Evolutionary conservation across 2,329 filamentous ascomycete genomes (phyloP), one percentile per base, ranked within the genome.

Genomic region (Colletotrichum higginsianum): DNA sequence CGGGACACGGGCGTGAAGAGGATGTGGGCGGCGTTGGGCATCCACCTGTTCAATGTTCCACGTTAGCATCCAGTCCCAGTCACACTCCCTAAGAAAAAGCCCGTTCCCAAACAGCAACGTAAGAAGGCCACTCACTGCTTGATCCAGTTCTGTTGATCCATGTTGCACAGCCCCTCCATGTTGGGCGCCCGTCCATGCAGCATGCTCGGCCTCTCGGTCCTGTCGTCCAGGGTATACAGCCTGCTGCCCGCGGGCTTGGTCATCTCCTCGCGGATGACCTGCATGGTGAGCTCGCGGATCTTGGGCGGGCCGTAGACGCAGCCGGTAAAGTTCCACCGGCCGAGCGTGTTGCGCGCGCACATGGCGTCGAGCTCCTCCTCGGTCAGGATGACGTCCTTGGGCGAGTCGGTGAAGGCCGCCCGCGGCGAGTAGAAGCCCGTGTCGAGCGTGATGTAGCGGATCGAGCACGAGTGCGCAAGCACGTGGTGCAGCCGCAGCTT

Each of bases 251-350:
- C 73, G 21, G 82, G 80, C 44, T 76, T 71, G 3, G 68, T 72
- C 71, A 83, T 82, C 38, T 78, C 75, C 38, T 77, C 56, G 66
- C 80, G 80, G 73, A 84, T 78, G 46, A 79, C 75, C 1, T 73
- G 61, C 73, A 78, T 81, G 13, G 80, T 75, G 15, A 78, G 75
- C 30, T 80, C 77, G 12, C 80, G 76, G 7, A 82, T 73, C 0
- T 72, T 73, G n/a, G 76, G 72, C 0, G 79, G 79, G 9, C 80
- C 79, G 65, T 82, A 80, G 1, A 82, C 74, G 6, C 82, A 82
- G 13, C 84, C 83, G 66, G 85, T 84, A 74, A 86, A 84, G 67
- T 84, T 83, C 84, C 84, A 86, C 0, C 82, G 78, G 11, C 82
- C 82, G 12, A 85, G 76, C 46, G 80, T 78, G 5, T 84, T 78